phyloP scores from a whole-genome alignment of 2,329 filamentous ascomycete species.

The Beauveria sp. region DNA sequence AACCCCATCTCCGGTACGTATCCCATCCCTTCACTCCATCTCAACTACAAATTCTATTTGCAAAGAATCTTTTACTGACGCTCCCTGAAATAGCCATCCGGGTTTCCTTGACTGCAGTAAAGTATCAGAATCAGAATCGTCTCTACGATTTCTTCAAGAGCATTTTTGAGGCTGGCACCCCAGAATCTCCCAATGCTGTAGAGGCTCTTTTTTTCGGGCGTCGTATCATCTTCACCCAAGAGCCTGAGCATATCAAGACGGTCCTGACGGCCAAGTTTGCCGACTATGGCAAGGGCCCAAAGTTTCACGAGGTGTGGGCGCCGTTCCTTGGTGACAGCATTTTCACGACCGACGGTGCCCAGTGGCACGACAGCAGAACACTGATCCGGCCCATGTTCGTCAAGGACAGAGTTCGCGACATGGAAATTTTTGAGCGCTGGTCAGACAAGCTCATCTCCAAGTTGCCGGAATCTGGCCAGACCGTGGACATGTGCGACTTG shows the following conservation, averaged over 20 bases:
- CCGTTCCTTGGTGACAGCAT: conserved; percentile 49
- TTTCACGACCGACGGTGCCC: conserved; percentile 43
- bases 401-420: conserved; percentile 37
- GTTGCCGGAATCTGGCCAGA: conserved; percentile 45
- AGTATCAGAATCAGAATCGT: conserved; percentile 17
- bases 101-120: neutral
- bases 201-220: conserved; percentile 27
- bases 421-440: conserved; percentile 53
- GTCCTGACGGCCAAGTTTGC: conserved; percentile 49
- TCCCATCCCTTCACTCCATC: neutral
- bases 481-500: conserved; percentile 52
- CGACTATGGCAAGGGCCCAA: conserved; percentile 40
- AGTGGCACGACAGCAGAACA: conserved; percentile 47
- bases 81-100: neutral
- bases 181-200: conserved; percentile 27
- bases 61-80: neutral
- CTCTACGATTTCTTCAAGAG: conserved; percentile 25
- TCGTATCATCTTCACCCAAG: conserved; percentile 38
- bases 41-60: neutral
- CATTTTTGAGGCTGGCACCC: conserved; percentile 21
- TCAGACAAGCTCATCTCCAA: conserved; percentile 48
- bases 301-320: conserved; percentile 34
- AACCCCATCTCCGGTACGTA: conserved; percentile 1
- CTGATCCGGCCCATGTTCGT: conserved; percentile 47
- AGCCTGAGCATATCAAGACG: conserved; percentile 51